These are phyloP conservation scores for Annulohypoxylon moriforme DNA, from an alignment of 495 filamentous ascomycete species.

Conservation along the genomic window DNA sequence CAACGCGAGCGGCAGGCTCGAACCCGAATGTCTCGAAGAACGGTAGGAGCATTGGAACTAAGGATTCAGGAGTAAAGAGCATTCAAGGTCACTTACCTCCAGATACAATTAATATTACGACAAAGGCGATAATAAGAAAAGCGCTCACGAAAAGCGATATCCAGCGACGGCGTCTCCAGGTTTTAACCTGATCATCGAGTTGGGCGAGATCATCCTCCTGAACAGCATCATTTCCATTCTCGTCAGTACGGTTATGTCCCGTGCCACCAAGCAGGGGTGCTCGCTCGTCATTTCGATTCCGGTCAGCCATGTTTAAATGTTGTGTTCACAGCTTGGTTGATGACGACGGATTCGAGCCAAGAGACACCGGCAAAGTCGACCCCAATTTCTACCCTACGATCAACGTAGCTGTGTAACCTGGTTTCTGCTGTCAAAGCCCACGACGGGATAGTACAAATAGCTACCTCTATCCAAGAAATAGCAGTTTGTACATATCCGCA, in stretches of 20 bases:
- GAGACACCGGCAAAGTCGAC: slow-evolving; percentile 17
- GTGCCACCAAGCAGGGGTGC: slow-evolving; percentile 36
- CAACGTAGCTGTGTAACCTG: slow-evolving; percentile 1
- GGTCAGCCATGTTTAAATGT: slow-evolving; percentile 22
- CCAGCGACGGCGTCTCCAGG: slow-evolving; percentile 47
- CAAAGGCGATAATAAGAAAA: slow-evolving; percentile 43
- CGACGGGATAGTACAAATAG: slow-evolving; percentile 14
- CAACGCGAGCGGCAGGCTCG: neutral
- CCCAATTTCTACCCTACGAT: slow-evolving; percentile 5
- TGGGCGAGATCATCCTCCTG: slow-evolving; percentile 19
- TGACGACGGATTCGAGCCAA: slow-evolving; percentile 31
- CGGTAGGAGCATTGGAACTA: neutral
- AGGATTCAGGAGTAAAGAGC: neutral
- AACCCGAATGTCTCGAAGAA: neutral
- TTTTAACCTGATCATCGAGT: slow-evolving; percentile 33
- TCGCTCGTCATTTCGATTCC: slow-evolving; percentile 24
- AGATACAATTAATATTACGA: slow-evolving; percentile 45
- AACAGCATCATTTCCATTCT: slow-evolving; percentile 11
- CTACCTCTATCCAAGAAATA: slow-evolving; percentile 17
- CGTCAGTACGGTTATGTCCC: slow-evolving; percentile 13
- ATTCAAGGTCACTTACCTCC: slow-evolving; percentile 41
- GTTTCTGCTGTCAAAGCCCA: slow-evolving; percentile 3
- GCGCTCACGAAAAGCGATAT: slow-evolving; percentile 47
- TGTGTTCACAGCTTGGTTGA: slow-evolving; percentile 5
- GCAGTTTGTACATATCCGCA: slow-evolving; percentile 20